phyloP scores from a whole-genome alignment of 805 yeast genomes.

The Saccharomycopsis vini region DNA sequence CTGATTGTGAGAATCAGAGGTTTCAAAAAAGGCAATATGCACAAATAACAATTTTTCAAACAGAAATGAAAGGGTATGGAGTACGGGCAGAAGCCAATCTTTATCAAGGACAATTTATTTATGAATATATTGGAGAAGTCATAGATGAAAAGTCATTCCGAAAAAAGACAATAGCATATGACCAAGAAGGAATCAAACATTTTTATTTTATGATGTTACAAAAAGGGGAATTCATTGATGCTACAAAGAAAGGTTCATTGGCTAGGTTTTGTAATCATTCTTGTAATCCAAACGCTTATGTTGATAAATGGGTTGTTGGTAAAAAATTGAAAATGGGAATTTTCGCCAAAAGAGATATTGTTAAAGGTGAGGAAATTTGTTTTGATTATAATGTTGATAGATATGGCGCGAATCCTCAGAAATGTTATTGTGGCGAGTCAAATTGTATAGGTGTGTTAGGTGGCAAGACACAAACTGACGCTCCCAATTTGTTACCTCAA shows the following conservation, averaged over 20 bases:
- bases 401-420: conserved; percentile 90
- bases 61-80: conserved; percentile 86
- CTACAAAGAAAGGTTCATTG: conserved; percentile 78
- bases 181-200: conserved; percentile 58
- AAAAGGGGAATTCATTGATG: conserved; percentile 88
- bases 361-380: conserved; percentile 80
- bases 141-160: conserved; percentile 74
- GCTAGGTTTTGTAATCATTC: conserved; percentile 94
- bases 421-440: conserved; percentile 87
- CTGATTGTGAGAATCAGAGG: conserved; percentile 75
- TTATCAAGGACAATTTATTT: conserved; percentile 59
- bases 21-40: conserved; percentile 76
- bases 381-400: conserved; percentile 60
- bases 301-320: conserved; percentile 96
- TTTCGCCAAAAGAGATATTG: conserved; percentile 69
- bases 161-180: conserved; percentile 66
- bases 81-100: conserved; percentile 60
- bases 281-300: conserved; percentile 89
- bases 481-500: conserved; percentile 76
- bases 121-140: conserved; percentile 92
- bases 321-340: conserved; percentile 82
- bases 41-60: conserved; percentile 66
- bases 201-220: conserved; percentile 95
- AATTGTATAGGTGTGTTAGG: conserved; percentile 92
- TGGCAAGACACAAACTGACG: conserved; percentile 94